Base-by-base conservation (phyloP, 83 land plant species). In the Isoetes engelmannii region DNA sequence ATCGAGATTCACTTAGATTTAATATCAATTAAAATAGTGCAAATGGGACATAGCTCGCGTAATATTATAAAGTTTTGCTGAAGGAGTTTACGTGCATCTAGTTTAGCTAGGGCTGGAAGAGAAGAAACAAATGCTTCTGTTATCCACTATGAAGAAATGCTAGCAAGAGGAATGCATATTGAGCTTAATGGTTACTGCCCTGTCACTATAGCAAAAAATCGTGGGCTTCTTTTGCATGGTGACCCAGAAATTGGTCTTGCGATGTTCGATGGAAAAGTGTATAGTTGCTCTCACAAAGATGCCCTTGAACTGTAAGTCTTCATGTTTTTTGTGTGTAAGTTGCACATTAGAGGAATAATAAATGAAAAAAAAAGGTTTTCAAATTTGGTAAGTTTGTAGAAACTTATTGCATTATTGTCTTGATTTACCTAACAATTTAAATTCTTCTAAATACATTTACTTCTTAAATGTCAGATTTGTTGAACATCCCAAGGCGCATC, bases 161-260 rank as follows among this genome's bases (percentile, higher is more conserved):
- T 59, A 19, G 62, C 18, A 59, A 37, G 17, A 18, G 47, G 41
- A 37, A 9, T 18, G 41, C 47, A 64, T 9, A 44, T 64, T 1
- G 42, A 64, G 49, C 47, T 37, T 64, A 47, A 9, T 1, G 67
- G 67, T 37, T 64, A 64, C 47, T 64, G 67, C 3, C 67, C 67
- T 64, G 67, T 64, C 12, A 64, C 67, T 9, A 8, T 64, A 44
- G 47, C 67, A 37, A 64, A 44, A 17, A 12, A 64, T 41, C 67
- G 67, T 9, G 67, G 67, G 47, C 47, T 64, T 1, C 67, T 64
- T 44, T 17, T 64, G 12, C 67, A 64, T 44, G 67, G 67, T 41
- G 47, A 64, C 17, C 67, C 67, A 8, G 47, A 64, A 9, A 44
- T 64, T 64, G 67, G 67, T 7, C 67, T 64, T 21, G 67, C 45